phyloP scores from a whole-genome alignment of 2,329 filamentous ascomycete species.

The Apiospora arundinis region DNA sequence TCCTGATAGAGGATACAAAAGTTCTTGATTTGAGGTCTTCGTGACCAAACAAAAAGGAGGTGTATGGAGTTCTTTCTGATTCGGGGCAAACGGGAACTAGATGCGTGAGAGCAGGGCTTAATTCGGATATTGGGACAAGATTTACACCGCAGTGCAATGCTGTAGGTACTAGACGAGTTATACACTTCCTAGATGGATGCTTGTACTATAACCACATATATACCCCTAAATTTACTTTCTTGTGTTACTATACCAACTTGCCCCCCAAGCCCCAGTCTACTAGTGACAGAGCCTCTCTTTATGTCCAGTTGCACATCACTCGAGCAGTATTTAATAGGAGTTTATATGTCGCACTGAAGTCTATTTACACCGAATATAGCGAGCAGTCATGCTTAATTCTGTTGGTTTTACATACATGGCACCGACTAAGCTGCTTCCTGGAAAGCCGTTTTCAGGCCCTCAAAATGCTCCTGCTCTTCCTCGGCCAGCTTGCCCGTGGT shows the following conservation, averaged over 20 bases:
- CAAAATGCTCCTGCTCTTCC: conserved; percentile 80
- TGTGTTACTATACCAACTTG: conserved; percentile 13
- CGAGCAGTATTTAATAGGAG: background rate
- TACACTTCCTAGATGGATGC: conserved; percentile 19
- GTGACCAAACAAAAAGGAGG: background rate
- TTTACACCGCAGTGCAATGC: background rate
- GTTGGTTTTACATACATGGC: background rate
- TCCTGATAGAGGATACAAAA: background rate
- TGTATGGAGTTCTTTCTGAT: background rate
- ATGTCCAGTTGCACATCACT: too few species aligned
- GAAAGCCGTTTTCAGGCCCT: conserved; percentile 65
- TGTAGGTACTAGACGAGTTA: conserved; percentile 3
- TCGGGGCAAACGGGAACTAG: background rate
- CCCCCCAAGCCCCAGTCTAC: background rate
- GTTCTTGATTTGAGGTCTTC: background rate
- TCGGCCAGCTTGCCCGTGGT: conserved; percentile 73
- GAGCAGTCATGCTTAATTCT: background rate
- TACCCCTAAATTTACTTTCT: conserved; percentile 18
- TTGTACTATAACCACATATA: conserved; percentile 20
- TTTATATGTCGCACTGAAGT: background rate
- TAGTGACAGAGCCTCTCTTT: background rate
- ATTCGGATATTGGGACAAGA: conserved; percentile 12
- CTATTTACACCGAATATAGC: background rate
- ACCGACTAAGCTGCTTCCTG: conserved; percentile 50
- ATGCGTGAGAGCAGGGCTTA: background rate